Evolutionary conservation across 495 filamentous ascomycete species (phyloP), one percentile per base, ranked within the genome.

Genomic region (Staphylotrichum tortipilum): DNA sequence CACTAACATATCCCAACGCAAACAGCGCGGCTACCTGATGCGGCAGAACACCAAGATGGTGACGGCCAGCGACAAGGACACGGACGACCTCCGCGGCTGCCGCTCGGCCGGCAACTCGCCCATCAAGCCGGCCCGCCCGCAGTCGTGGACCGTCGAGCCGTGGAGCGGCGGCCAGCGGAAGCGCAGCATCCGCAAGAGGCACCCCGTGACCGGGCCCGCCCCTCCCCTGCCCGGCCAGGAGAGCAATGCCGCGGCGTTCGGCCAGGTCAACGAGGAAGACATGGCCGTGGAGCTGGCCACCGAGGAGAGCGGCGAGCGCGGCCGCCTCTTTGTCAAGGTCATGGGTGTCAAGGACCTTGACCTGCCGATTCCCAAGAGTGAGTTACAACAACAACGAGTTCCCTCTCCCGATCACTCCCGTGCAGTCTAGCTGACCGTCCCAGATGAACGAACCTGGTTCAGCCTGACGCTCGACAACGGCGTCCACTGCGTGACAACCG

Each of bases 21-120:
- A 73, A 82, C 84, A 98, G 92, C 88, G 92, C 73, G 92, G 92
- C 18, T 98, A 98, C 59, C 77, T 98, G 26, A 97, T 96, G 92
- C 81, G 92, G 56, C 92, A 98, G 55, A 98, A 97, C 66, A 97
- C 92, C 15, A 96, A 95, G 62, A 79, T 98, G 36, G 87, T 98
- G 45, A 85, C 95, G 49, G 92, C 94, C 50, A 95, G 82, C 62
- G 80, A 84, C 48, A 72, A 73, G 54, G 74, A 76, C 15, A 68
- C 71, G 1, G 68, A 76, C 36, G 77, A 78, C n/a, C 41, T 43
- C 31, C 49, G 67, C 48, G 78, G 72, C 15, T 75, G 75, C 14
- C 78, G 79, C 15, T 84, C 85, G 30, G 79, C 81, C 22, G 79
- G 77, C n/a, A 81, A 80, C 52, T 83, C 83, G 8, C 82, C 88